These are phyloP conservation scores for Plasmodium chabaudi DNA, from an alignment of 169 alveolate genomes.

Conservation along the genomic window DNA sequence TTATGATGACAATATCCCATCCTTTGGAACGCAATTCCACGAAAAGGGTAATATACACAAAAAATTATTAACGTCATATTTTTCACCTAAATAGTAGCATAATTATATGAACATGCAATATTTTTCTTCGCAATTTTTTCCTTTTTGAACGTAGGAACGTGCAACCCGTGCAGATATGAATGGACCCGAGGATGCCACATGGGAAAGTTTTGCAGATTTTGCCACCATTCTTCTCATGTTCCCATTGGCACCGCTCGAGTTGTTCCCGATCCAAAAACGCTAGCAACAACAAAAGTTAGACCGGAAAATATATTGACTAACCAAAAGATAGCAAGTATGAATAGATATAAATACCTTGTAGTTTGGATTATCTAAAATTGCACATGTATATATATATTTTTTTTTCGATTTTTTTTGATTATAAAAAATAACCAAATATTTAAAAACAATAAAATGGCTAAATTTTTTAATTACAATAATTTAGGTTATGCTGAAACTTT, in stretches of 20 bases:
- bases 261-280: constrained; percentile 27
- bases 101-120: neutral
- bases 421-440: too few relatives aligned
- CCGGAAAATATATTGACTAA: constrained; percentile 29
- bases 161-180: constrained; percentile 78
- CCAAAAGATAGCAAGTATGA: neutral
- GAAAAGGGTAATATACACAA: constrained; percentile 29
- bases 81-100: neutral
- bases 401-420: neutral
- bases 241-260: constrained; percentile 71
- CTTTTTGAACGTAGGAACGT: constrained; percentile 45
- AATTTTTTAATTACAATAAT: too few relatives aligned
- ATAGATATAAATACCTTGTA: neutral
- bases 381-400: neutral
- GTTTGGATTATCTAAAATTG: neutral
- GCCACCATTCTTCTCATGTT: constrained; percentile 75
- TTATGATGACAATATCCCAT: neutral
- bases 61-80: neutral
- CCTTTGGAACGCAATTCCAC: constrained; percentile 64
- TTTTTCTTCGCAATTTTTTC: neutral
- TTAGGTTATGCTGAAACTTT: too few relatives aligned
- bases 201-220: constrained; percentile 78
- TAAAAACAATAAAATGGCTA: too few relatives aligned
- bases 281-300: constrained; percentile 23
- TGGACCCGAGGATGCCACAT: constrained; percentile 80